Evolutionary conservation across 1,284 basidiomycete species (phyloP), one percentile per base, ranked within the genome.

Genomic region (Naganishia liquefaciens): DNA sequence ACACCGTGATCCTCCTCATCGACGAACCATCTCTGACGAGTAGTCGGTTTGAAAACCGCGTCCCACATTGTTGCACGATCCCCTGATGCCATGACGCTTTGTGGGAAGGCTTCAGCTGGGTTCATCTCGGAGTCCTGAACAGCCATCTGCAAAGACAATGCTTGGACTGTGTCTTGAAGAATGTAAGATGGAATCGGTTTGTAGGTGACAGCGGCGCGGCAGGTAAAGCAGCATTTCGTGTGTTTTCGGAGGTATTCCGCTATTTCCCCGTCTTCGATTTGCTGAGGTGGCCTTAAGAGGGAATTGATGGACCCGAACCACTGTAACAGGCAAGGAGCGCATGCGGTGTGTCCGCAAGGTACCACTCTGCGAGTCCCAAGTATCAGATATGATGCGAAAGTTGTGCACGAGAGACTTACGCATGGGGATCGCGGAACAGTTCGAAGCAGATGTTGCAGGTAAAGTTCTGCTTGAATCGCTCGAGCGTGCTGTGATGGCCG

Each of bases 301-400:
- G 77, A 76, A 30, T 70, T 74, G 6, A 72, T 62, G 0, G 75
- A 74, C 17, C 73, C 70, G 69, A 79, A 79, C 75, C 76, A 78
- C 30, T 67, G 55, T 2, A 69, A 39, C 5, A 79, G 72, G 54
- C 77, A 79, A 2, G 65, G 50, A 46, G 69, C 72, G 54, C 78
- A 79, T 9, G 75, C 76, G 10, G 74, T 70, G 64, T 79, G 78
- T 4, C 78, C 78, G 58, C 78, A 79, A 0, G 75, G 63, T 5
- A 52, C 40, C 5, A 23, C 28, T 69, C 62, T 71, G 71, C 44
- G 21, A 52, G 33, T 33, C 33, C 33, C 6, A 33, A 33, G 11
- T 33, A 33, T 33, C 33, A 33, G 33, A 5, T 33, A 33, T 33
- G 11, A 11, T 5, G 33, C 33, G 33, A 5, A 33, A 11, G 11